Base-by-base conservation (phyloP, 2,329 filamentous ascomycete genomes). In the Fusarium sarcochroum region DNA sequence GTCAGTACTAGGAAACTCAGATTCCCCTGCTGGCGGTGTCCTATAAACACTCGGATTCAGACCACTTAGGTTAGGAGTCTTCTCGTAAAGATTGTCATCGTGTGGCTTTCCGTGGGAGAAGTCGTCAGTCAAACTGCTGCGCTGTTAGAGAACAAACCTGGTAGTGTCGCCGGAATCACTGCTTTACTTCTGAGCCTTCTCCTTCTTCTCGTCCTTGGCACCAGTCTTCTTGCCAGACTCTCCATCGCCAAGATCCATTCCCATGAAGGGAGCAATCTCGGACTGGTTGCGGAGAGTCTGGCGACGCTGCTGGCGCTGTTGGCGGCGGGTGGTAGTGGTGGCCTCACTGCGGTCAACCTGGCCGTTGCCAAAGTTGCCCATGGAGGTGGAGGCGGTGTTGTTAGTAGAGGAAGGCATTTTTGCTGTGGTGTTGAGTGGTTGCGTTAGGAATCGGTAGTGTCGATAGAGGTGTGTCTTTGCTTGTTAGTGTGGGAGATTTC, bases 121-220 rank as follows among this genome's bases (percentile, higher is more conserved):
- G 9, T 9, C 17, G 15, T 2, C 14, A 15, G 21, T 6, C 15
- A 38, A 17, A 7, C 47, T 55, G 20, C n/a, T 30, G n/a, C 18
- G 38, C 25, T 18, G 9, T 42, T 2, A 32, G 42, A 35, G 27
- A 13, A 7, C 10, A 14, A 8, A 3, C 3, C 1, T 20, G 21
- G 14, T 32, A 18, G 2, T 7, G 9, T 23, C 7, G 2, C 4
- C 4, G 2, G 7, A 7, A 1, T 10, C 6, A 10, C 2, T 5
- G 14, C 6, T 18, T 37, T 63, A 63, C 45, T 46, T 58, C 14
- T 42, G 27, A 13, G 27, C n/a, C n/a, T 32, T 18, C 23, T 48
- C 21, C 0, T n/a, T 3, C 18, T 61, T 40, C 14, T 6, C 1
- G 5, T 20, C 32, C 17, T 55, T 37, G 18, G 0, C 13, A 0